Percentiles rank a stretch among this genome's conserved stretches.
These are phyloP conservation scores for Lactuca sativa DNA, from an alignment of 129 eudicot species.

Conservation along the genomic window DNA sequence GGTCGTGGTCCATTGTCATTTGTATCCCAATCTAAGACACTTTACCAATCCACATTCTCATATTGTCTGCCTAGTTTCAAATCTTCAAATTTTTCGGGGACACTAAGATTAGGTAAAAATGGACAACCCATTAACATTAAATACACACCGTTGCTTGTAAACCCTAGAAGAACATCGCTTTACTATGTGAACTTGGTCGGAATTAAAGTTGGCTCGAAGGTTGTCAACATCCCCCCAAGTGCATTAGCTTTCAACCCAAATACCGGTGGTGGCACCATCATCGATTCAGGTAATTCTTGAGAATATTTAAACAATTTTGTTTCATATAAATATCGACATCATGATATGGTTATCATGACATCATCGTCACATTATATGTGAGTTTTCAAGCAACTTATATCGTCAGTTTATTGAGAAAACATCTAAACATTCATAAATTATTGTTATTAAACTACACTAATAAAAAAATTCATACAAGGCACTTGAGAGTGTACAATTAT, in stretches of 20 bases:
- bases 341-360: not conserved
- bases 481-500: too few species aligned
- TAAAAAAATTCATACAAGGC: too few species aligned
- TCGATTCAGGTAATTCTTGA: constrained; percentile 70
- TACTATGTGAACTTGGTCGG: constrained; percentile 80
- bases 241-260: constrained; percentile 74
- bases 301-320: not conserved
- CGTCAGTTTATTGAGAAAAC: not conserved
- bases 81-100: constrained; percentile 68
- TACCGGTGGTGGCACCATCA: constrained; percentile 82
- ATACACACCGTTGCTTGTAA: constrained; percentile 67
- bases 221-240: constrained; percentile 61
- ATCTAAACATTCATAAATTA: too few species aligned
- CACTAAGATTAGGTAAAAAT: constrained; percentile 67
- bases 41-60: constrained; percentile 78
- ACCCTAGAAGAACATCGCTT: constrained; percentile 83
- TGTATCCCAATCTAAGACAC: constrained; percentile 61
- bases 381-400: not conserved
- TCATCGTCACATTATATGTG: not conserved
- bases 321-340: not conserved
- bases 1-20: constrained; percentile 91
- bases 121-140: constrained; percentile 75
- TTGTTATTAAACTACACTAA: too few species aligned
- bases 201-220: constrained; percentile 57
- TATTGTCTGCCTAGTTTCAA: constrained; percentile 93